A percentile compares a stretch with the other conserved stretches of the same genome.
These are phyloP conservation scores for Aphanomyces astaci DNA, from an alignment of 352 stramenopile species.

Conservation along the genomic window DNA sequence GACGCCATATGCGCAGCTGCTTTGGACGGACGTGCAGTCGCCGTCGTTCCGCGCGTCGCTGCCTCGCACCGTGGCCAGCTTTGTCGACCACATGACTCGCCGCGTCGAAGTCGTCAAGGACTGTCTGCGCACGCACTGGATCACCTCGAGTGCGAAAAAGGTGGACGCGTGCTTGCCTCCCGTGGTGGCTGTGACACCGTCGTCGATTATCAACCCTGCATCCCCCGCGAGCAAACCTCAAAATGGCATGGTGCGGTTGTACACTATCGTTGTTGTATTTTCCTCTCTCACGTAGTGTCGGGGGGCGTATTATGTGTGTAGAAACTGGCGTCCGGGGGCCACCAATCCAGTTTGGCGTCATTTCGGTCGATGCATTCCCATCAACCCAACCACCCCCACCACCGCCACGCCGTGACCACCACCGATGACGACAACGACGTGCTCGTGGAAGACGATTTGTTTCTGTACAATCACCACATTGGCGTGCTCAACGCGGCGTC, in stretches of 20 bases:
- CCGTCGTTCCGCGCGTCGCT: conserved; percentile 54
- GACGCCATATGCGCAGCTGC: conserved; percentile 52
- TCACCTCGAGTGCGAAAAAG: conserved; percentile 50
- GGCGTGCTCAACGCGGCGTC: conserved; percentile 72
- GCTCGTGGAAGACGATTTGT: conserved; percentile 21
- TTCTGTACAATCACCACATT: conserved; percentile 44
- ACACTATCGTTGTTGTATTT: too few relatives aligned
- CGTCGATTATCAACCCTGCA: too few relatives aligned
- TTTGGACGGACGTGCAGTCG: conserved; percentile 78
- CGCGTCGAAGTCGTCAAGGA: conserved; percentile 80
- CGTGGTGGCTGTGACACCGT: background rate
- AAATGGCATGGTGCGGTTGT: too few relatives aligned
- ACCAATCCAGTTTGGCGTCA: too few relatives aligned
- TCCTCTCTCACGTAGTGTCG: too few relatives aligned
- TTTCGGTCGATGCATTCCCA: background rate
- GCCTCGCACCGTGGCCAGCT: conserved; percentile 75
- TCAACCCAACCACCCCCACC: background rate
- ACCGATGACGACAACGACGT: background rate
- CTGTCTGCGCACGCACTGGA: conserved; percentile 75
- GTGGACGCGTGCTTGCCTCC: conserved; percentile 16
- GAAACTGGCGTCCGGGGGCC: too few relatives aligned
- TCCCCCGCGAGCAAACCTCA: too few relatives aligned
- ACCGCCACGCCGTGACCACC: background rate
- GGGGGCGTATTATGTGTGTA: too few relatives aligned
- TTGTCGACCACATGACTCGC: conserved; percentile 72